phyloP scores from a whole-genome alignment of 306 rosid genomes.

The Vicia faba region DNA sequence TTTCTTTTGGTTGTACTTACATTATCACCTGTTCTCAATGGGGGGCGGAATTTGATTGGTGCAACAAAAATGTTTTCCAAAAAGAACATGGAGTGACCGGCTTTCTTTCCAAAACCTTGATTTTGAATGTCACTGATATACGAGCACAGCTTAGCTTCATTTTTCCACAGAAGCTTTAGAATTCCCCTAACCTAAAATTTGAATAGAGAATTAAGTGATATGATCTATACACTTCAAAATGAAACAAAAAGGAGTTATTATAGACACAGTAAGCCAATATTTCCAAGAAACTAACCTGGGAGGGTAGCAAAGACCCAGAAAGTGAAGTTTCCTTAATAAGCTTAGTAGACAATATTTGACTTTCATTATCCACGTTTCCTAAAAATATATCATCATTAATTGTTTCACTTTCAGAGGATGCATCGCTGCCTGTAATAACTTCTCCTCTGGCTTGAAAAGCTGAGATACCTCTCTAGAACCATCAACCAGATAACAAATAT shows the following conservation, averaged over 20 bases:
- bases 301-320: conserved; percentile 68
- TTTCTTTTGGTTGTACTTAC: conserved; percentile 50
- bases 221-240: background rate
- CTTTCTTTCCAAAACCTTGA: conserved; percentile 66
- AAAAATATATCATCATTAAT: conserved; percentile 37
- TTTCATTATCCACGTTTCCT: conserved; percentile 39
- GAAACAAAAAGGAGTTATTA: conserved; percentile 10
- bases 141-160: conserved; percentile 69
- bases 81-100: conserved; percentile 78
- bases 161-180: conserved; percentile 64
- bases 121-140: conserved; percentile 69
- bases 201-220: conserved; percentile 12
- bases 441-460: conserved; percentile 50
- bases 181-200: conserved; percentile 61
- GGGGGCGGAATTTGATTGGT: conserved; percentile 91
- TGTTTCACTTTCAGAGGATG: conserved; percentile 45
- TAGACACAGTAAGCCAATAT: conserved; percentile 1
- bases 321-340: conserved; percentile 43
- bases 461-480: conserved; percentile 52
- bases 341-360: conserved; percentile 35
- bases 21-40: conserved; percentile 74
- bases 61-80: conserved; percentile 82
- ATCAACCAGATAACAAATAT: conserved; percentile 35
- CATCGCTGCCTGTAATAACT: conserved; percentile 40
- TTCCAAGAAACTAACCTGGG: conserved; percentile 56